These are phyloP conservation scores for Phanerodontia chrysosporium DNA, from an alignment of 768 basidiomycete genomes.

Conservation along the genomic window DNA sequence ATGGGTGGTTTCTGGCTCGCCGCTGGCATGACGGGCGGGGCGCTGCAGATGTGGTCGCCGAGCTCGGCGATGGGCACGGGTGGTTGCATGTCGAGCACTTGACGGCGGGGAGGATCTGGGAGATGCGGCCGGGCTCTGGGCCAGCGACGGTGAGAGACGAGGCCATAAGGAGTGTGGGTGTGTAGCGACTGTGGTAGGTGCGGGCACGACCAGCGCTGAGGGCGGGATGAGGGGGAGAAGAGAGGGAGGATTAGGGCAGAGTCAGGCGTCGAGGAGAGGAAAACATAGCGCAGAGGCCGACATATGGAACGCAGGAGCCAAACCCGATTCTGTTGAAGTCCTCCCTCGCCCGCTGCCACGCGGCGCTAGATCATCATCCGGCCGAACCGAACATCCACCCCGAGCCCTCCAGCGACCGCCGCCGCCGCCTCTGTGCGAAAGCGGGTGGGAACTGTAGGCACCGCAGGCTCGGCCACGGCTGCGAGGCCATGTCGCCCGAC, in stretches of 20 bases:
- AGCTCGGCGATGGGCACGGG: conserved; percentile 69
- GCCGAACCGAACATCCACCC: background rate
- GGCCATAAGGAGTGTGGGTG: conserved; percentile 25
- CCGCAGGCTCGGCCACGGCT: no score
- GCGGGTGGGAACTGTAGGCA: no score
- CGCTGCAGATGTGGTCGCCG: conserved; percentile 71
- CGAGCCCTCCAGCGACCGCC: background rate
- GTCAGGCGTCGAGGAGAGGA: background rate
- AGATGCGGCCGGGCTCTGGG: conserved; percentile 29
- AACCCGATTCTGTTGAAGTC: background rate
- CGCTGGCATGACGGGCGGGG: conserved; percentile 42
- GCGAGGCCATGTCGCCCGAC: no score
- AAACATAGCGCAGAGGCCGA: conserved; percentile 5
- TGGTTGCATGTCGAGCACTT: conserved; percentile 79
- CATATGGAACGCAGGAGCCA: conserved; percentile 2
- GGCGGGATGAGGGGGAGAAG: background rate
- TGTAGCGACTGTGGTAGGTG: conserved; percentile 8
- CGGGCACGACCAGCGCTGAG: conserved; percentile 13
- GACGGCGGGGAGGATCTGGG: conserved; percentile 74
- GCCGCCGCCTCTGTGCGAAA: no score
- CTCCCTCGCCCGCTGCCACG: conserved; percentile 8
- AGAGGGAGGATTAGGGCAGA: conserved; percentile 1
- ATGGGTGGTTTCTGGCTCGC: conserved; percentile 30
- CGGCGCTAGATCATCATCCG: background rate
- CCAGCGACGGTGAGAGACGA: conserved; percentile 20